These are phyloP conservation scores for Gnomoniopsis sp. DNA, from an alignment of 2,329 filamentous ascomycete genomes.

Conservation along the genomic window DNA sequence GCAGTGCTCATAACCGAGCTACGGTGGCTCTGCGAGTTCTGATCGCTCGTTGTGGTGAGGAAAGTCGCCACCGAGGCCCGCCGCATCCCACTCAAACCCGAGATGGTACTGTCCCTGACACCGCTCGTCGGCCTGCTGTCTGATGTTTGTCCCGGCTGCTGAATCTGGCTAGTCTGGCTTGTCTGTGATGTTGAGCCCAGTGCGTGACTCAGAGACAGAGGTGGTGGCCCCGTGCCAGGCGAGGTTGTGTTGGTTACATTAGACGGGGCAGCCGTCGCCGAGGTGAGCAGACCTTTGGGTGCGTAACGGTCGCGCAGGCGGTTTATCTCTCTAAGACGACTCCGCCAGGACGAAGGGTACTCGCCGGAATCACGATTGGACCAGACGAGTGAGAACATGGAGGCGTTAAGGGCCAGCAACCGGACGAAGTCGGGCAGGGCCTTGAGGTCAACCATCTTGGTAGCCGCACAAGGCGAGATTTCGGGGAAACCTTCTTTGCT, in stretches of 20 bases:
- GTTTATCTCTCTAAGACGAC: conserved; percentile 80
- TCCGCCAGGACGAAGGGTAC: conserved; percentile 85
- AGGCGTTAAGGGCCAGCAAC: conserved; percentile 86
- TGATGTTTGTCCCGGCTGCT: conserved; percentile 25
- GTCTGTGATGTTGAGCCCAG: conserved; percentile 22
- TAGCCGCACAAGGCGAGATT: conserved; percentile 83
- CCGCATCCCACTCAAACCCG: conserved; percentile 42
- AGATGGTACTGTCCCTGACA: conserved; percentile 56
- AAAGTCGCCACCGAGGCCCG: conserved; percentile 65
- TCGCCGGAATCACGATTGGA: conserved; percentile 71
- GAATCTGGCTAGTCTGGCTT: conserved; percentile 20
- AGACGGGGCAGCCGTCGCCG: conserved; percentile 27
- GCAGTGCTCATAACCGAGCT: conserved; percentile 55
- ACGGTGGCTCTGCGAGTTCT: conserved; percentile 48
- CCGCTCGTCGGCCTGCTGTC: conserved; percentile 42
- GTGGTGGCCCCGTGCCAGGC: conserved; percentile 8
- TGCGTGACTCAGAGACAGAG: conserved; percentile 14
- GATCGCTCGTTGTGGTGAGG: conserved; percentile 55
- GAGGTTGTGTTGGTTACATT: conserved; percentile 26
- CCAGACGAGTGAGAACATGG: conserved; percentile 93
- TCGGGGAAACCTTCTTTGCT: conserved; percentile 86
- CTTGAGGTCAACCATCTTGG: conserved; percentile 81
- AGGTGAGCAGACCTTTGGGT: conserved; percentile 33
- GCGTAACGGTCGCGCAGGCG: conserved; percentile 69
- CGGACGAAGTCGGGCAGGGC: conserved; percentile 84